Base-by-base conservation (phyloP, 129 eudicot species). In the Flaveria robusta region DNA sequence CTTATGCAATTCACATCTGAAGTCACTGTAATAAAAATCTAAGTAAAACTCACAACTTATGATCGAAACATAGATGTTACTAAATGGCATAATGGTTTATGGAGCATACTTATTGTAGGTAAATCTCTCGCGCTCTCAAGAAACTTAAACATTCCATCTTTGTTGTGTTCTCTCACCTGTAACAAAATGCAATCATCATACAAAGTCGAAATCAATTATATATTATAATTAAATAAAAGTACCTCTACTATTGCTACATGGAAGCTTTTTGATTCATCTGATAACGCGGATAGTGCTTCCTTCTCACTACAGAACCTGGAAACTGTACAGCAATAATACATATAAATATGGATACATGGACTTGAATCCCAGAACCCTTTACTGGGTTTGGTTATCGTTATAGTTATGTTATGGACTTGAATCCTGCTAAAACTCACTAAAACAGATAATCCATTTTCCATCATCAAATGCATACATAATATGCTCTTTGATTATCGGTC, bases 211-310 rank as follows among this genome's bases (percentile, higher is more conserved):
- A 19, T 7, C 47, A 43, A 43, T 43, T 0, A 43, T 24, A 13
- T 24, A n/a, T 12, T 37, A 4, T 9, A n/a, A 24, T 24, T 29
- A 16, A 16, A 5, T 23, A 2, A 24, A 68, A 24, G 75, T 86
- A 90, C 97, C 97, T 88, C 93, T 74, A 91, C 88, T 65, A 91
- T 83, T 29, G 97, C 93, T 62, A 91, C 85, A 91, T 91, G 93
- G 81, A 84, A 91, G 68, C 78, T 64, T 80, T 81, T 79, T 5
- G 83, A 47, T 37, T 85, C 77, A 74, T 83, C 85, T 26, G 85
- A 78, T 78, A 86, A 81, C 34, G 93, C 91, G 23, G 82, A 84
- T 51, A 88, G 73, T 69, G 97, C 97, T 60, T 88, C 93, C 74
- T 79, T 39, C 85, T 84, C 93, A 45, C 74, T 74, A 79, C 46